phyloP scores from a whole-genome alignment of 768 basidiomycete genomes.

The Mycena vulgaris region DNA sequence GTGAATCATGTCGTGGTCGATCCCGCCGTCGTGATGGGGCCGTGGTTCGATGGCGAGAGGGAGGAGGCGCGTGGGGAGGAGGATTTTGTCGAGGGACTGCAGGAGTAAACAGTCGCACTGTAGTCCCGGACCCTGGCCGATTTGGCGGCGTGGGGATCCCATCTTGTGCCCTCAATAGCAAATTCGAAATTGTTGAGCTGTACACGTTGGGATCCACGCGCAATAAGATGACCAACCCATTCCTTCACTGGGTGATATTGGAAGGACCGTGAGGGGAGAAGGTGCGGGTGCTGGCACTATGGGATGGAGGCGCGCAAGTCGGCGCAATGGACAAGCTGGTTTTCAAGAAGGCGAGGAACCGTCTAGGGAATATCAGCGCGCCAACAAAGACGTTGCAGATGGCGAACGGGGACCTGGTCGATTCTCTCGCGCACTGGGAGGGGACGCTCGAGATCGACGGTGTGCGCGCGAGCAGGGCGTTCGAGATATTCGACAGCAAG shows the following conservation, averaged over 20 bases:
- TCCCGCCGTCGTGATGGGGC: background rate
- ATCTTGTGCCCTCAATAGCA: conserved; percentile 5
- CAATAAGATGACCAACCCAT: too few relatives aligned
- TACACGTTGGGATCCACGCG: background rate
- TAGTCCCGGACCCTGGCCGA: conserved; percentile 8
- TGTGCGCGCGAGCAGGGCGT: background rate
- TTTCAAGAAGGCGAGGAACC: background rate
- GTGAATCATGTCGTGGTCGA: too few relatives aligned
- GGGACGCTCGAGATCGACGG: conserved; percentile 33
- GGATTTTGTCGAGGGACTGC: background rate
- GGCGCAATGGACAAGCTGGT: background rate
- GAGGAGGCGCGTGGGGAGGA: background rate
- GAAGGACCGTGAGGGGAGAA: too few relatives aligned
- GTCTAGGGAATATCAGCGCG: background rate
- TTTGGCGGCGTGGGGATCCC: background rate
- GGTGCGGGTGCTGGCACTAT: background rate
- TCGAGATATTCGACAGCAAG: conserved; percentile 45
- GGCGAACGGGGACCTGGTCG: conserved; percentile 48
- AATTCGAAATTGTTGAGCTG: conserved; percentile 2
- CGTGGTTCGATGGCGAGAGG: too few relatives aligned
- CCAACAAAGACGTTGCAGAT: conserved; percentile 43
- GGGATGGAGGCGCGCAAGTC: background rate
- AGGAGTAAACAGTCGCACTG: background rate
- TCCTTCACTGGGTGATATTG: background rate
- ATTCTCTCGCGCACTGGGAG: conserved; percentile 38